Evolutionary conservation across 192 early-diverging fungal species (phyloP).

Genomic region (Piromyces finnis): DNA sequence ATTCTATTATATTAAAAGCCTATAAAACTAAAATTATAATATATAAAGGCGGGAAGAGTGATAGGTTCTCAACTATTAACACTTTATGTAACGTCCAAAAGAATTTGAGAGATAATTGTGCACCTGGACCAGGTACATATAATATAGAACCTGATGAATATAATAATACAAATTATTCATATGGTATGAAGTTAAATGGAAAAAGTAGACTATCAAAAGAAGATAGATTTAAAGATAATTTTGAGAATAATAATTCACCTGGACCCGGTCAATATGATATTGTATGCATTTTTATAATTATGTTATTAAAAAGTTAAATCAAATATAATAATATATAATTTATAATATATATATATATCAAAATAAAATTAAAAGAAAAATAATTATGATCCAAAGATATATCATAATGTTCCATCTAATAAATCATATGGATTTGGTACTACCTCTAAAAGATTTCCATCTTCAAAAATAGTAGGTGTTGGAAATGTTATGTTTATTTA

Average conservation of each 20-base stretch:
- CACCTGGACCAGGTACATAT: not conserved
- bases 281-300: not conserved
- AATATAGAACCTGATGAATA: not conserved
- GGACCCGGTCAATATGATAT: not conserved
- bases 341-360: too few species aligned
- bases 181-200: not conserved
- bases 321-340: not conserved
- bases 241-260: not conserved
- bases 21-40: too few species aligned
- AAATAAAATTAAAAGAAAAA: not conserved
- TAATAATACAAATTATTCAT: not conserved
- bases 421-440: not conserved
- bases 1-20: too few species aligned
- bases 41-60: not conserved
- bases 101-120: not conserved
- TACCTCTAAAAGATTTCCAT: not conserved
- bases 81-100: not conserved
- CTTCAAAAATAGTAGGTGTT: not conserved
- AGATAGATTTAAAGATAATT: not conserved
- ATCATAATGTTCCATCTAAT: not conserved
- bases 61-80: not conserved
- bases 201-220: not conserved
- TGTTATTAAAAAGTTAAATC: not conserved
- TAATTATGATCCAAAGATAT: not conserved
- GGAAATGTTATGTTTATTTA: not conserved